These are phyloP conservation scores for Ceratocystis lukuohia DNA, from an alignment of 2,329 filamentous ascomycete genomes.

Conservation along the genomic window DNA sequence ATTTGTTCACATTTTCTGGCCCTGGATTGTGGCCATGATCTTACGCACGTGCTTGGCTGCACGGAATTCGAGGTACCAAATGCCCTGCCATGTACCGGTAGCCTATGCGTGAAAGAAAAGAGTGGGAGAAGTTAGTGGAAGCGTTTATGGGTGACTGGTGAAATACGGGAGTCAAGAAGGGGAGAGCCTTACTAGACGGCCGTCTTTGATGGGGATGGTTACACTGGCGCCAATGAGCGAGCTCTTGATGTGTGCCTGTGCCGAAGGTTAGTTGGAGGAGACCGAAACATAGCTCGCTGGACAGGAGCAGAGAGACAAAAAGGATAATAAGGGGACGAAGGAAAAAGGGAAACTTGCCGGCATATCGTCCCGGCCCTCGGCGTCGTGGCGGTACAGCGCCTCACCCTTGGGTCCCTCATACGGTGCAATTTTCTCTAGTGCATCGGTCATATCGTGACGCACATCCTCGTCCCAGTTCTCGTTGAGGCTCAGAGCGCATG, in stretches of 20 bases:
- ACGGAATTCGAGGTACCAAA: constrained; percentile 91
- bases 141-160: neutral
- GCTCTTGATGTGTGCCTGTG: constrained; percentile 82
- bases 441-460: constrained; percentile 85
- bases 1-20: constrained; percentile 46
- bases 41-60: constrained; percentile 60
- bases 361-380: constrained; percentile 89
- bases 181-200: constrained; percentile 46
- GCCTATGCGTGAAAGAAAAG: constrained; percentile 28
- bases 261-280: neutral
- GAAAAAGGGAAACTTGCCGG: constrained; percentile 42
- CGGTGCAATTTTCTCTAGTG: constrained; percentile 78
- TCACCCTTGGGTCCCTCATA: constrained; percentile 58
- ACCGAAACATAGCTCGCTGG: neutral
- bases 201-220: constrained; percentile 80
- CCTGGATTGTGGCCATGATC: constrained; percentile 88
- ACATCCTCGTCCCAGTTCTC: constrained; percentile 84
- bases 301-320: neutral
- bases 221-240: constrained; percentile 79
- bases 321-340: constrained; percentile 5
- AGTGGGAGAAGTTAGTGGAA: neutral
- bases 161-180: neutral
- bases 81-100: constrained; percentile 66
- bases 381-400: constrained; percentile 70
- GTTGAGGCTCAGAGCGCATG: constrained; percentile 78